A percentile compares a stretch with the other conserved stretches of the same genome.
Conservation (phyloP, 1,139 yeast genomes). For the Suhomyces coccinellae region DNA sequence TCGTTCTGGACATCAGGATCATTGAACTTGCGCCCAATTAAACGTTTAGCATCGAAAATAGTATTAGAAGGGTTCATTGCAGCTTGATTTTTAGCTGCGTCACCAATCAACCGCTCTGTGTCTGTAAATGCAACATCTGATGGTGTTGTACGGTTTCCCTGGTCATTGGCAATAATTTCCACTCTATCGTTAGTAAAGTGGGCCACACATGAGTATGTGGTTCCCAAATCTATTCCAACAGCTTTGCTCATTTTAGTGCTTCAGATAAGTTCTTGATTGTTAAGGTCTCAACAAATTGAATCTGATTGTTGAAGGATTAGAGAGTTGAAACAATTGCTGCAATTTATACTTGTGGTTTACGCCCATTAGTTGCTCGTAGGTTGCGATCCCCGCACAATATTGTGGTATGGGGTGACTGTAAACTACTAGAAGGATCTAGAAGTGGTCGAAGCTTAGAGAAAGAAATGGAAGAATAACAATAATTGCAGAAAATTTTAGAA, state of each 20-base stretch:
- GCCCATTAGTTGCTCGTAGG: conserved; percentile 7
- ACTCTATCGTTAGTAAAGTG: conserved; percentile 21
- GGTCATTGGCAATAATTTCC: conserved; percentile 47
- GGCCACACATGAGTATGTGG: conserved; percentile 32
- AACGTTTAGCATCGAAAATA: conserved; percentile 32
- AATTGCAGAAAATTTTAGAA: neutral
- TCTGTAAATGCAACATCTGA: conserved; percentile 32
- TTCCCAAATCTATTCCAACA: conserved; percentile 32
- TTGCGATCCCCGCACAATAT: conserved; percentile 13
- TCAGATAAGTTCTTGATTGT: neutral
- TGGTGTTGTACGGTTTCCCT: conserved; percentile 48
- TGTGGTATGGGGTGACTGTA: conserved; percentile 10
- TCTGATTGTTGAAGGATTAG: neutral
- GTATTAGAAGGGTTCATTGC: conserved; percentile 34
- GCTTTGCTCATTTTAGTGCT: conserved; percentile 18
- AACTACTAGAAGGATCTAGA: conserved; percentile 3
- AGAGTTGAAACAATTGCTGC: neutral
- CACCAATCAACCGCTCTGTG: conserved; percentile 32
- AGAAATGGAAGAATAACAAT: neutral
- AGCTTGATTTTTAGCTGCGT: conserved; percentile 34
- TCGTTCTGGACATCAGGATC: conserved; percentile 48
- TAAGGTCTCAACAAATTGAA: neutral
- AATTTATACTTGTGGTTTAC: conserved; percentile 7
- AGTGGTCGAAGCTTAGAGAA: neutral
- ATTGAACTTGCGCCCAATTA: conserved; percentile 47